Evolutionary conservation across 306 rosid genomes (phyloP), one percentile per base, ranked within the genome.

Genomic region (Gynostemma pentaphyllum): DNA sequence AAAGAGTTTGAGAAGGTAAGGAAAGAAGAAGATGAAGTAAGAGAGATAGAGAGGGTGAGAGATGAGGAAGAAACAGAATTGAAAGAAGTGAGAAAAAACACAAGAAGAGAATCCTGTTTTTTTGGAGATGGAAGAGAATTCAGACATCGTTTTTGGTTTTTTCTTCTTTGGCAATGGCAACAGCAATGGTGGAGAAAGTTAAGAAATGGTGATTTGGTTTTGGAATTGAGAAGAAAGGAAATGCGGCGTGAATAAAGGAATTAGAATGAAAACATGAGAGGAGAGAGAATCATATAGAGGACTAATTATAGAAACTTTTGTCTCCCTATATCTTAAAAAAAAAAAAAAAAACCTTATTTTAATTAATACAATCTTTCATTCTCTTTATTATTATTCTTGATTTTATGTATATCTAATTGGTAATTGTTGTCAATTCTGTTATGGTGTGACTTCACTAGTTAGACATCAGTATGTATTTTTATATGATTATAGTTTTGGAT

Each of bases 171-270:
- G 69, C 39, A 72, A 72, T 10, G 55, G 66, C 41, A 69, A 71
- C 27, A 68, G 46, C 41, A 48, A 62, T 51, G 81, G 55, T 69
- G 71, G 53, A 23, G 73, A 52, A 72, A 59, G 55, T 16, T 70
- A 68, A 30, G 30, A 68, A 45, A 67, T 1, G 7, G 51, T 45
- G 67, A 34, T 56, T 73, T 21, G 32, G 34, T 62, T 23, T 24
- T 41, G 52, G n/a, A 41, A 5, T 62, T 27, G 46, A 36, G 46
- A 34, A 78, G 49, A 67, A 55, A 69, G 69, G 73, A 68, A 71
- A 48, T 12, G 73, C 74, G 96, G 85, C 96, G 96, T 88, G 98
- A 88, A 82, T 86, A 78, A 82, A 82, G 96, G 97, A 68, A 68
- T 36, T 10, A 22, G n/a, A 57, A 27, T 57, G 64, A 37, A n/a